These are phyloP conservation scores for Teratosphaeria pseudoeucalypti DNA, from an alignment of 2,329 filamentous ascomycete genomes.

Conservation along the genomic window DNA sequence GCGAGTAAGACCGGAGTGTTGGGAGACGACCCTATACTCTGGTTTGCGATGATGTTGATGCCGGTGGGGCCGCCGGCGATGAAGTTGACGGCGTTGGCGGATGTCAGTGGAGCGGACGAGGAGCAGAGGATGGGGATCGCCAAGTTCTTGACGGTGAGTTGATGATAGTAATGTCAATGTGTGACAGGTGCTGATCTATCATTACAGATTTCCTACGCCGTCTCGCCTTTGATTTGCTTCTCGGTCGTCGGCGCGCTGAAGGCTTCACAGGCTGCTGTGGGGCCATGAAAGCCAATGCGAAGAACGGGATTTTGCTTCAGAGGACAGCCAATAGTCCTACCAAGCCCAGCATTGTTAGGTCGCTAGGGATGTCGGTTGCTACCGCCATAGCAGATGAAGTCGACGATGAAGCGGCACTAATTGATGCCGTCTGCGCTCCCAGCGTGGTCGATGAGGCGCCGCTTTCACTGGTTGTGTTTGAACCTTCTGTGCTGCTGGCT, in stretches of 20 bases:
- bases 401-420: not conserved
- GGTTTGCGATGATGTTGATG: conserved; percentile 56
- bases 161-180: not conserved
- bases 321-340: conserved; percentile 1
- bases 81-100: conserved; percentile 43
- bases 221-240: conserved; percentile 35
- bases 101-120: conserved; percentile 37
- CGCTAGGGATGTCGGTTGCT: not conserved
- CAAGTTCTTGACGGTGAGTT: conserved; percentile 39
- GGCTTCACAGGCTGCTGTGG: conserved; percentile 26
- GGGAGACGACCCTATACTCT: conserved; percentile 51
- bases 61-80: conserved; percentile 46
- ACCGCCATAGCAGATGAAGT: conserved; percentile 1
- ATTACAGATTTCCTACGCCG: conserved; percentile 30
- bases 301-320: not conserved
- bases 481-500: not conserved
- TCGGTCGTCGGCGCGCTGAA: conserved; percentile 34
- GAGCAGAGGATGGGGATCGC: conserved; percentile 44
- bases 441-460: not conserved
- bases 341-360: conserved; percentile 1
- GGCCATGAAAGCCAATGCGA: not conserved
- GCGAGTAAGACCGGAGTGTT: conserved; percentile 44
- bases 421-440: not conserved
- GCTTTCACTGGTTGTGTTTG: not conserved
- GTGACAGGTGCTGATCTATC: not conserved